Evolutionary conservation across 768 basidiomycete genomes (phyloP), one percentile per base, ranked within the genome.

Genomic region (Mycena maculata): DNA sequence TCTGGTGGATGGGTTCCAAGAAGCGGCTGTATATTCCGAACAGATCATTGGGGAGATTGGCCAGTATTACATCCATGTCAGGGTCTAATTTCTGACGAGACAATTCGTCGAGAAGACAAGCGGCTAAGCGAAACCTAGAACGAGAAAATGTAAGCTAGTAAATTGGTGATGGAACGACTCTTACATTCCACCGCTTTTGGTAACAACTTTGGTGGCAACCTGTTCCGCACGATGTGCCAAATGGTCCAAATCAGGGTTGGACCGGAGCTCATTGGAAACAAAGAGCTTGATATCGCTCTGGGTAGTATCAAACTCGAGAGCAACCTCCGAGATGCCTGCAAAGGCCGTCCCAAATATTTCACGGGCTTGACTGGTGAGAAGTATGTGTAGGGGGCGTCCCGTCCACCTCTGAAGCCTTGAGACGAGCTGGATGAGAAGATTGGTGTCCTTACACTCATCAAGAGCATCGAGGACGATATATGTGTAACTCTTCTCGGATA

Each of bases 121-220:
- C 50, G 33, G 50, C 50, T 4, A 52, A n/a, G 28, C 50, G 50
- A 25, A 52, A 52, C 50, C 50, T 52, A 52, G 31, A 52, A n/a
- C n/a, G n/a, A 30, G 4, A 18, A 20, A 8, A 38, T 8, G 36
- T 38, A 38, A 8, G 8, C 8, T 8, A 15, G 8, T 38, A 8
- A 38, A 38, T 8, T 8, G 8, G 9, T 15, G 15, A 38, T 38
- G 36, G 9, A 9, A 9, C 9, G n/a, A 52, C 52, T 30, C 31
- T n/a, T n/a, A 53, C 52, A 53, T 53, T 22, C 52, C 52, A 15
- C 30, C 15, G 31, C 52, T 53, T 20, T 53, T 53, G 9, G n/a
- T 12, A 20, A 30, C 30, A 18, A 53, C 22, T 36, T 22, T 27
- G 6, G 12, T 30, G n/a, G 33, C 22, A 36, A 31, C 33, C 10